A percentile compares a stretch with the other conserved stretches of the same genome.
phyloP scores from a whole-genome alignment of 345 rosid species.

The Syzygium aromaticum region DNA sequence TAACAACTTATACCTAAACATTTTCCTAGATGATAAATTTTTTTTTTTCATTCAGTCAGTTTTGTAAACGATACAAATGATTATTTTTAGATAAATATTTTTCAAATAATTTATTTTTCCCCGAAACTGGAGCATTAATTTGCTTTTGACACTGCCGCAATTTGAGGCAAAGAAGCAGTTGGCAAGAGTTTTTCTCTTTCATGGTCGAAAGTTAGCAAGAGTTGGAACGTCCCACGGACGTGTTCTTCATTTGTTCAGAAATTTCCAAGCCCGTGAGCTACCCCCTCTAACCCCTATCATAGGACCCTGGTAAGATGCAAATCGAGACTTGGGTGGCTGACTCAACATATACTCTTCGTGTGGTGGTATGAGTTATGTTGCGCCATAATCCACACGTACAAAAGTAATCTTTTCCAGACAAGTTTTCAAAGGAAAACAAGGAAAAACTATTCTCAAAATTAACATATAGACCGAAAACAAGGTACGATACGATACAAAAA shows the following conservation, averaged over 20 bases:
- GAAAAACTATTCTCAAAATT: background rate
- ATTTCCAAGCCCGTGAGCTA: background rate
- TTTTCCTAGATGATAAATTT: no score
- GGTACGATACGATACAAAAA: background rate
- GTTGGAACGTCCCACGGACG: background rate
- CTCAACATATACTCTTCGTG: background rate
- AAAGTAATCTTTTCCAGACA: background rate
- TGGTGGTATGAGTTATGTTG: background rate
- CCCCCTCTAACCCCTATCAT: background rate
- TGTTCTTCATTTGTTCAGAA: no score
- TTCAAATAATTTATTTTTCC: no score
- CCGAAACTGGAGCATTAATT: no score
- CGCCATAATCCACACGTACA: background rate
- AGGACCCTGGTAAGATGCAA: background rate
- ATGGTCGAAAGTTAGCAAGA: background rate
- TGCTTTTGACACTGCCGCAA: no score
- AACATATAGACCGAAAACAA: background rate
- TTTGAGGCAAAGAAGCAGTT: background rate
- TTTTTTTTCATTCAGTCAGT: no score
- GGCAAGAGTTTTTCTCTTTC: background rate
- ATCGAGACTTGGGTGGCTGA: background rate
- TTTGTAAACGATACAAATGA: no score
- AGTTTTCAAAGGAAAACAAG: background rate
- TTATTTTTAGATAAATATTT: no score
- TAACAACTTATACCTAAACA: no score